Base-by-base conservation (phyloP, 2,329 filamentous ascomycete genomes). In the Hymenoscyphus fraxineus region DNA sequence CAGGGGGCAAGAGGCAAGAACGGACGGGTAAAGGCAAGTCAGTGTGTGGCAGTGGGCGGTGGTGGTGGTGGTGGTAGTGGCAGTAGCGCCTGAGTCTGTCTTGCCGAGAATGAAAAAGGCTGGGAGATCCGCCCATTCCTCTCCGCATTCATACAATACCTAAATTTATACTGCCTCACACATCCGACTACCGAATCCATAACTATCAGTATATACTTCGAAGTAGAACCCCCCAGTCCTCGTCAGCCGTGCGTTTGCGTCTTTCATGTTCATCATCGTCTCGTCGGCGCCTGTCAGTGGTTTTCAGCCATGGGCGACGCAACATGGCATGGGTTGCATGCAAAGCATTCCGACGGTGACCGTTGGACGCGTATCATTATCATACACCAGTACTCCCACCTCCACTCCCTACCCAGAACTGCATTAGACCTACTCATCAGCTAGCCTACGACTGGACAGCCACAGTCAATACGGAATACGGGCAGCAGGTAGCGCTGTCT, bases 1-100 rank as follows among this genome's bases (percentile, higher is more conserved):
- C 47, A 54, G 47, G 47, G 47, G 47, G 44, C 44, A 27, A 51
- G 44, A 51, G 47, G 44, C 44, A 27, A 51, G 44, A 51, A 22
- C 44, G 9, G 44, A n/a, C 44, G 19, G 19, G 35, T 35, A 10
- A 35, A 35, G 35, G 35, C 6, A 10, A 35, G 35, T 35, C 35
- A 35, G 35, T 35, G 35, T 35, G 35, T 35, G 35, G 35, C 35
- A 35, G 35, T 35, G 35, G 32, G 35, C 35, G 9, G 44, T 22
- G 59, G 27, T 27, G 27, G 27, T 27, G 57, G 57, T 6, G 15
- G 15, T 59, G 16, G 57, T 27, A 3, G 27, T 27, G 27, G 27
- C 27, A 27, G 27, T 27, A 27, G 27, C 27, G 27, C 27, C 27
- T 27, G 27, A 27, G 27, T 27, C 27, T 27, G 27, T 27, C 27